Evolutionary conservation across 2,329 filamentous ascomycete species (phyloP), one percentile per base, ranked within the genome.

Genomic region (Colletotrichum tropicale): DNA sequence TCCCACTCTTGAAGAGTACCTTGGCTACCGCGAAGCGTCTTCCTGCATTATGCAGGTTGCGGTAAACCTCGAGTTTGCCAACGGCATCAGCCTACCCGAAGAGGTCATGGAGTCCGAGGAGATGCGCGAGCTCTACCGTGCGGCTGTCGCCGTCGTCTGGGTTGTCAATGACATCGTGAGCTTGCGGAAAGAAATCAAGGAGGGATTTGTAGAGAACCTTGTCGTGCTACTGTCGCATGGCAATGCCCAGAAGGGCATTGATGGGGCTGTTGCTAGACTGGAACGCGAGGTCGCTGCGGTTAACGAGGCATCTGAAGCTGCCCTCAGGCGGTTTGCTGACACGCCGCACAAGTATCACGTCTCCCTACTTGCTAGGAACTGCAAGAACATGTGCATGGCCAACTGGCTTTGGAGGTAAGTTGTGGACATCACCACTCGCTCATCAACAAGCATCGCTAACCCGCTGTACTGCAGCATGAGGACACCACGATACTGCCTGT

Each of bases 341-440:
- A 67, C 69, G n/a, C 55, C 69, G 2, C 26, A 75, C 30, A 28
- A 30, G 12, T 8, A 61, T 18, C 24, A 75, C 16, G 56, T 72
- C 5, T 24, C 38, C 2, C 24, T 72, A 21, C 56, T 75, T 16
- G 38, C 32, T 2, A 75, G 26, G 21, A 75, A 75, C 55, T 75
- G 69, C 62, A 75, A 72, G 55, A 75, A 67, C 12, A 75, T 75
- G 73, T 67, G 68, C 7, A 75, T 72, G 73, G 56, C 62, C 8
- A 66, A 66, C 32, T 72, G 73, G 69, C 38, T 75, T 9, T 75
- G 73, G 69, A 72, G 73, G 69, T 75, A 34, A 8, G 71, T 70
- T 6, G n/a, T 15, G 12, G 12, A 15, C 5, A 13, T 16, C 0
- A 4, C 1, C 0, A 0, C 4, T 28, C 16, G 8, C 28, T 24